Base-by-base conservation (phyloP, 2,329 filamentous ascomycete genomes). In the Colletotrichum sp. region DNA sequence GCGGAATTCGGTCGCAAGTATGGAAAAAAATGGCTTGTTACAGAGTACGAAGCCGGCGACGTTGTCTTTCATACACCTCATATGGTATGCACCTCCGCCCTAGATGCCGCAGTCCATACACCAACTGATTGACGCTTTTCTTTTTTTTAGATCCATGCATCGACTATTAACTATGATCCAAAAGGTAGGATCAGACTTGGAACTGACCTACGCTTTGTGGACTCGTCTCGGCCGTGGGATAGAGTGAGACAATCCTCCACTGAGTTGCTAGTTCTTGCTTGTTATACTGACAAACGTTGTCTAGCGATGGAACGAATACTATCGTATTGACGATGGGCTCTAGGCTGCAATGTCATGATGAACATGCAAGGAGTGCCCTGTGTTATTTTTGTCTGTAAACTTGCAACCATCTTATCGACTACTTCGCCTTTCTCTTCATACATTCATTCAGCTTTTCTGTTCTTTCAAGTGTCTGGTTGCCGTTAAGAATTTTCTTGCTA, bases 191-290 rank as follows among this genome's bases (percentile, higher is more conserved):
- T 92, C 64, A 85, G 90, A 3, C 85, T 92, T 1, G 90, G 88
- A 0, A 91, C 90, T 4, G 90, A 92, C 79, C 78, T 92, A 69
- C 85, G 90, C 3, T 92, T 91, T 78, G 89, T 90, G 9, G 85
- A 91, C 78, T 71, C 24, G 24, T 87, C 86, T 8, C 86, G 85
- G 74, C 87, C 86, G 2, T 91, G 88, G 84, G 90, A 91, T 77
- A 87, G 82, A 76, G 86, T 87, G 24, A 70, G 71, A 18, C 6
- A 4, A 59, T 9, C 0, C 0, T 3, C 9, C 2, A 3, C 6
- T 0, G 5, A 15, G 2, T 39, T 16, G 10, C 32, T 8, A 6
- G 2, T n/a, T 0, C 1, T 18, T 10, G 21, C 39, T 9, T 4
- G 5, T 70, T 15, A 74, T 26, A n/a, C 13, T 32, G 0, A 55